Base-by-base conservation (phyloP, 208 protist species). In the Endotrypanum monterogeii region DNA sequence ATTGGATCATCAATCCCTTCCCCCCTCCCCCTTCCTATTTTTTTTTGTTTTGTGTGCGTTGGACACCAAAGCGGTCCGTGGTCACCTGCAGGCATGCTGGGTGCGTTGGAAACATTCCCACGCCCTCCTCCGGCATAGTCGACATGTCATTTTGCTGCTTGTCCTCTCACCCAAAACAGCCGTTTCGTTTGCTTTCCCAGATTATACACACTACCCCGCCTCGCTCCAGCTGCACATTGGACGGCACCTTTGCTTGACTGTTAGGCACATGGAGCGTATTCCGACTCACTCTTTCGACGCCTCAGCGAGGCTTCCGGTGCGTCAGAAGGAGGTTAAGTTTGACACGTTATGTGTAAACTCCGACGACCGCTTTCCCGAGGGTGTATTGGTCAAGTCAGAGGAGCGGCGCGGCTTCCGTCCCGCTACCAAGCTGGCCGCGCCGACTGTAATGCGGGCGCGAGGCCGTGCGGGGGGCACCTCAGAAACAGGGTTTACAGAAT, bases 281-380 rank as follows among this genome's bases (percentile, higher is more conserved):
- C 16, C 56, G 25, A 62, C 32, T 14, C 67, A 79, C 54, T 51
- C 67, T 11, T 48, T 63, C 3, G 73, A 84, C 25, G 48, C 74
- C 56, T 25, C 76, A 18, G 78, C 78, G 55, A 75, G 57, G 52
- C 62, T 78, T 11, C 69, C 79, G 30, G 72, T 91, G 63, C 84
- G 86, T 37, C 87, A 85, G n/a, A 84, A 84, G 30, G 87, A 91
- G 66, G 79, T 91, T 62, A 91, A 85, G 67, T 85, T 91, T 44
- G 70, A 78, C 52, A 62, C 76, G 41, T 78, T 75, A 32, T 60
- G 62, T 11, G 35, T 54, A 8, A 28, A 30, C 28, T 39, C 32
- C 41, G 76, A 85, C n/a, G 74, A 77, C 8, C 76, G 81, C 56
- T 69, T 79, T n/a, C 54, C 63, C 8, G 71, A 85, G 52, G 62